Percentiles rank a stretch among this genome's conserved stretches.
Conservation (phyloP, 495 filamentous ascomycete species). For the Filosporella fistucella region DNA sequence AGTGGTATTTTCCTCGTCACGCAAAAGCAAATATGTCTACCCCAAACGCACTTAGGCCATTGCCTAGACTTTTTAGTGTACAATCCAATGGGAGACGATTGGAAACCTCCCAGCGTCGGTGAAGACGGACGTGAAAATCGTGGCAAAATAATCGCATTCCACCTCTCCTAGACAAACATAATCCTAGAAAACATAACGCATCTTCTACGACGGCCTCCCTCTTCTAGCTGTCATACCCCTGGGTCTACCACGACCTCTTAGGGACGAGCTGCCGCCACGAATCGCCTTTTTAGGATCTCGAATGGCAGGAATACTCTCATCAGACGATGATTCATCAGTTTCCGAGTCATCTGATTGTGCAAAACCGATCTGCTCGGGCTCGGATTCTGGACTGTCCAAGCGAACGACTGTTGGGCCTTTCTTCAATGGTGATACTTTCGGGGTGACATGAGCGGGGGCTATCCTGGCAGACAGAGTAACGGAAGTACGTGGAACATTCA, state of each 20-base stretch:
- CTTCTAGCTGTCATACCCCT: slow-evolving; percentile 1
- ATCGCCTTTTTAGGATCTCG: slow-evolving; percentile 1
- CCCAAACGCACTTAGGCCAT: too few relatives aligned
- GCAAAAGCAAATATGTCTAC: too few relatives aligned
- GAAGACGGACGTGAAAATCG: too few relatives aligned
- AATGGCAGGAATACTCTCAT: slow-evolving; percentile 18
- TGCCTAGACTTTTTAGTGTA: too few relatives aligned
- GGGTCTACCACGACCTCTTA: neutral
- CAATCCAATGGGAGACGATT: too few relatives aligned
- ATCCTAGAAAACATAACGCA: too few relatives aligned
- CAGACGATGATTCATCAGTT: slow-evolving; percentile 11
- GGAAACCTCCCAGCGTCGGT: too few relatives aligned
- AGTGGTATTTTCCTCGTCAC: too few relatives aligned
- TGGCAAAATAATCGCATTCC: too few relatives aligned
- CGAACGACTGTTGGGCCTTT: slow-evolving; percentile 19
- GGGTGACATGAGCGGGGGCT: neutral
- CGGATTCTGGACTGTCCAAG: slow-evolving; percentile 14
- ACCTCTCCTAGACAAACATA: too few relatives aligned
- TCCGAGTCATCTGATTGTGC: neutral
- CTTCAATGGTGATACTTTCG: neutral
- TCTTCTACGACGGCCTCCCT: slow-evolving; percentile 6
- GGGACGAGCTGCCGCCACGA: slow-evolving; percentile 4
- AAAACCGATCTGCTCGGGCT: slow-evolving; percentile 5
- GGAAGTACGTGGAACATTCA: too few relatives aligned
- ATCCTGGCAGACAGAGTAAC: too few relatives aligned